phyloP scores from a whole-genome alignment of 139 green algal genomes.

The Chlorella sp. region DNA sequence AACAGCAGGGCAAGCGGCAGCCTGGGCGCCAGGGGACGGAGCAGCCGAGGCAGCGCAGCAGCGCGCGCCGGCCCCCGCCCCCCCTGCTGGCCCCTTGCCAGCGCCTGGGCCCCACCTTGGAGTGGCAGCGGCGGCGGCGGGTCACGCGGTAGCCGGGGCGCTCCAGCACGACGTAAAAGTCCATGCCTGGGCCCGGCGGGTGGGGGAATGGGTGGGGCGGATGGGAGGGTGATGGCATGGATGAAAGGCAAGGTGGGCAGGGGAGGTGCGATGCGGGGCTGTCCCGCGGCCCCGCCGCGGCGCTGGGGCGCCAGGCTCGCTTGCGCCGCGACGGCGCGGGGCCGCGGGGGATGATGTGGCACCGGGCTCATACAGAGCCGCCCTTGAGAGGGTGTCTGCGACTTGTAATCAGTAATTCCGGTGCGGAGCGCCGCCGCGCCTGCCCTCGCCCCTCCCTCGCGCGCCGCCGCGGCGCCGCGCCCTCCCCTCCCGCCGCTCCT shows the following conservation, averaged over 20 bases:
- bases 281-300: constrained; percentile 3
- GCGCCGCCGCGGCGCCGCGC: no score
- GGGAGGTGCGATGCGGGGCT: neutral
- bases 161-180: constrained; percentile 99
- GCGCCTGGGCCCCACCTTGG: constrained; percentile 49
- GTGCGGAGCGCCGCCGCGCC: no score
- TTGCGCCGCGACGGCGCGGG: neutral
- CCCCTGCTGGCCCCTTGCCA: neutral
- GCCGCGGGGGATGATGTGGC: constrained; percentile 25
- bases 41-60: no score
- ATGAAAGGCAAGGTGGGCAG: neutral
- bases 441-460: no score
- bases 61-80: no score
- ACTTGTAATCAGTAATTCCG: constrained; percentile 62
- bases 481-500: no score
- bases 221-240: neutral
- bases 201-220: neutral
- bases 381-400: constrained; percentile 30
- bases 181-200: no score
- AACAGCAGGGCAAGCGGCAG: no score
- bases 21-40: no score
- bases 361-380: constrained; percentile 59
- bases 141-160: constrained; percentile 93
- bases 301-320: neutral
- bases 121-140: constrained; percentile 64